A percentile compares a stretch with the other conserved stretches of the same genome.
phyloP scores from a whole-genome alignment of 306 rosid genomes.

The Trifolium dubium region DNA sequence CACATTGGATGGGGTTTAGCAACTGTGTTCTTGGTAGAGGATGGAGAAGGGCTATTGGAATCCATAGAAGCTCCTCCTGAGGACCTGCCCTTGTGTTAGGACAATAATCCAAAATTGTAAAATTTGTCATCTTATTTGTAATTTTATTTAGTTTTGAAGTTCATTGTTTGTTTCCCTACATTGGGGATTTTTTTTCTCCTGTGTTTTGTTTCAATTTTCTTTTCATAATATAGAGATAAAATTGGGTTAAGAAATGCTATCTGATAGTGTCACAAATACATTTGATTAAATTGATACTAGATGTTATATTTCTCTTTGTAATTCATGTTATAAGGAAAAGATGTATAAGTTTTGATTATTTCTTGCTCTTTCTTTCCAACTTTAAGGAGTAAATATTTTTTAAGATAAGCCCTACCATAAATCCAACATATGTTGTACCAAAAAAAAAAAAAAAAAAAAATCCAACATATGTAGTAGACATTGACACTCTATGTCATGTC shows the following conservation, averaged over 20 bases:
- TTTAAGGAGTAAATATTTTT: neutral
- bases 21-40: constrained; percentile 81
- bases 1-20: constrained; percentile 95
- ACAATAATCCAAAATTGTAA: neutral
- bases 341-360: constrained; percentile 16
- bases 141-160: constrained; percentile 38
- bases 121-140: constrained; percentile 16
- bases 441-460: no score
- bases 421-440: no score
- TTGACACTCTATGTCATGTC: no score
- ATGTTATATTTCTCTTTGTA: constrained; percentile 29
- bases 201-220: constrained; percentile 38
- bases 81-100: constrained; percentile 80
- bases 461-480: no score
- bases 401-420: neutral
- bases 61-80: constrained; percentile 76
- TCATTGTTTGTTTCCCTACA: constrained; percentile 50
- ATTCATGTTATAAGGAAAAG: constrained; percentile 31
- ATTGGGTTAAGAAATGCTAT: constrained; percentile 32
- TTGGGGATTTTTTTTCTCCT: constrained; percentile 38
- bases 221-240: constrained; percentile 17
- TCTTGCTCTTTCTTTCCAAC: neutral
- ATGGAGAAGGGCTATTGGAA: constrained; percentile 74
- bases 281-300: constrained; percentile 33
- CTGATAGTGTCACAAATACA: constrained; percentile 22